A percentile compares a stretch with the other conserved stretches of the same genome.
Evolutionary conservation across 257 asterid genomes (phyloP).

Genomic region (Salvia rosmarinus): DNA sequence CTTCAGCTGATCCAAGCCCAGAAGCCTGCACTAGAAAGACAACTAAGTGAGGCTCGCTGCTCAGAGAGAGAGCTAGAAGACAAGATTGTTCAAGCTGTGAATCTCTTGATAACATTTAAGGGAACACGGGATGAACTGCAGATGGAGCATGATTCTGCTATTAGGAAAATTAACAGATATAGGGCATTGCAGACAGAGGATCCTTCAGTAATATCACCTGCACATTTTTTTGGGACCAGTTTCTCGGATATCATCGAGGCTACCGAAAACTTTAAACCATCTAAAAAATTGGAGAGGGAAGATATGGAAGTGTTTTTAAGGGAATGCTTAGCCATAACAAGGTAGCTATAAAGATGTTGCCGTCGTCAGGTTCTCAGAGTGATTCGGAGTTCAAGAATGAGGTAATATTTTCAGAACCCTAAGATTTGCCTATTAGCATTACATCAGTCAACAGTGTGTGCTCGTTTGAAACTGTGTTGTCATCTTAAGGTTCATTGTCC

Average conservation of each 20-base stretch:
- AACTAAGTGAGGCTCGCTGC: slow-evolving; percentile 50
- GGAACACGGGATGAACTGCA: slow-evolving; percentile 70
- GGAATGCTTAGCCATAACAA: slow-evolving; percentile 63
- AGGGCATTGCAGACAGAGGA: slow-evolving; percentile 50
- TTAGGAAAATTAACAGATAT: slow-evolving; percentile 51
- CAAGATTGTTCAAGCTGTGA: slow-evolving; percentile 86
- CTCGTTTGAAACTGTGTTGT: too few relatives aligned
- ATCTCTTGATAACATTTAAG: slow-evolving; percentile 71
- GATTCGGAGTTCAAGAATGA: slow-evolving; percentile 72
- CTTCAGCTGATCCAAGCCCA: slow-evolving; percentile 55
- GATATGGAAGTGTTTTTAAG: slow-evolving; percentile 72
- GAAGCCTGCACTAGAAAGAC: slow-evolving; percentile 63
- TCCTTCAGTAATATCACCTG: slow-evolving; percentile 37
- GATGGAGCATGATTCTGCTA: slow-evolving; percentile 64
- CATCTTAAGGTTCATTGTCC: too few relatives aligned
- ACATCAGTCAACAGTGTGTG: neutral
- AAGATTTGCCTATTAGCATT: slow-evolving; percentile 14
- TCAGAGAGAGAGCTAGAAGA: slow-evolving; percentile 85
- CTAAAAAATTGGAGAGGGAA: slow-evolving; percentile 85
- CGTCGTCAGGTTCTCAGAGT: slow-evolving; percentile 70
- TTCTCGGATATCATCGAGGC: slow-evolving; percentile 77
- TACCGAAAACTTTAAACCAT: slow-evolving; percentile 72
- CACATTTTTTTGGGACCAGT: slow-evolving; percentile 59
- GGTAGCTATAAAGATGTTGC: slow-evolving; percentile 89
- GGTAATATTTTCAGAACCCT: slow-evolving; percentile 43